Conservation (phyloP, 2,329 filamentous ascomycete genomes). For the Apiospora marii region DNA sequence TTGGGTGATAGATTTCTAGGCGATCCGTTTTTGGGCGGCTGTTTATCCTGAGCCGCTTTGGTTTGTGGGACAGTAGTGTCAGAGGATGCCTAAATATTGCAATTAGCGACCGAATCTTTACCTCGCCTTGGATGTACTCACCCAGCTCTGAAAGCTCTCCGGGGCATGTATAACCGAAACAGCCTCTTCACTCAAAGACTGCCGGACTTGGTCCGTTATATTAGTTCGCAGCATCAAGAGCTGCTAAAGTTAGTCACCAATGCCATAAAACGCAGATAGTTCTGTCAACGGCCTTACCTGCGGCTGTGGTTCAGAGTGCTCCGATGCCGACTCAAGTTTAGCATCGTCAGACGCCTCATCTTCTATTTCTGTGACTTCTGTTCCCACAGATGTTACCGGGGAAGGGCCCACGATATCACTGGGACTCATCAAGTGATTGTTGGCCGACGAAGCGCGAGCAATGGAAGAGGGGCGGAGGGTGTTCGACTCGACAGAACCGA, state of each 20-base stretch:
- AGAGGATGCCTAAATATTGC: constrained; percentile 49
- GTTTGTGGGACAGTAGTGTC: constrained; percentile 47
- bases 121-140: constrained; percentile 45
- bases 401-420: constrained; percentile 80
- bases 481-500: constrained; percentile 53
- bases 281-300: constrained; percentile 43
- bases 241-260: constrained; percentile 39
- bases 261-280: background rate
- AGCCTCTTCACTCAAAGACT: constrained; percentile 75
- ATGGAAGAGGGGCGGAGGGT: constrained; percentile 61
- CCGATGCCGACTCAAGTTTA: constrained; percentile 46
- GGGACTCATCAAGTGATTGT: constrained; percentile 65
- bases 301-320: constrained; percentile 46
- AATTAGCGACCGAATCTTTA: constrained; percentile 27
- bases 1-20: constrained; percentile 40
- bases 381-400: constrained; percentile 85
- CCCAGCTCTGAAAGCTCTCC: constrained; percentile 82
- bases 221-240: constrained; percentile 64
- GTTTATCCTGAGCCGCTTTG: constrained; percentile 42
- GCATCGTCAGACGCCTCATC: constrained; percentile 74
- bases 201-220: constrained; percentile 64
- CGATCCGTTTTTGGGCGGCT: constrained; percentile 45
- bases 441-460: constrained; percentile 49
- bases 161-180: constrained; percentile 93
- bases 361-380: constrained; percentile 84